Base-by-base conservation (phyloP, 106 monocot genomes). In the Hemerocallis citrina region DNA sequence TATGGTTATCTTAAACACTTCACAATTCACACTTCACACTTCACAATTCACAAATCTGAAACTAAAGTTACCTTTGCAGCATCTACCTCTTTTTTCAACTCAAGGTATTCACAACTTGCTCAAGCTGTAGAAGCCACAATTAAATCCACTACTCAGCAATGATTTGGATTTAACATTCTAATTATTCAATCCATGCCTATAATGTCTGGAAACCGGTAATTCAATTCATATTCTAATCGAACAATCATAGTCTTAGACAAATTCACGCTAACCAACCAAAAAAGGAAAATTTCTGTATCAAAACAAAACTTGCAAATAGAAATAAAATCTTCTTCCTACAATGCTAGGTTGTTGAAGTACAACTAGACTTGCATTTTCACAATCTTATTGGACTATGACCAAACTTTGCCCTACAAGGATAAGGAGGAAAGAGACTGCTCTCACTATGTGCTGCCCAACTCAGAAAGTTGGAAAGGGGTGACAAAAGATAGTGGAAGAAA, bases 401-500 rank as follows among this genome's bases (percentile, higher is more conserved):
- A 54, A 16, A 54, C 29, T 32, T 31, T 32, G 16, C 31, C 16
- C 52, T 31, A 54, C 52, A 31, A 54, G 30, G 31, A 15, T 16
- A n/a, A 54, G 52, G 6, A 46, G 32, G 31, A 28, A 54, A 54
- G 31, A 14, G 31, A 54, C 29, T 6, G 32, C n/a, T n/a, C 31
- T 54, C 54, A n/a, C 16, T 31, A 31, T 54, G 14, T 31, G 51
- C 12, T 51, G 25, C 27, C 51, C 51, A 51, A n/a, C 54, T 0
- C 31, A 49, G 14, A 32, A 54, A 46, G 31, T 32, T 54, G 54
- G 30, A 54, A 54, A 32, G 54, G 54, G 32, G 31, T 54, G 54
- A n/a, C 54, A 54, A 8, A 54, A 31, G 31, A 54, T 54, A 54
- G 54, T 54, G 54, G 54, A 32, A 30, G 29, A 54, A 31, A 32